Conservation (phyloP, 257 asterid genomes). For the Lycium ferocissimum region DNA sequence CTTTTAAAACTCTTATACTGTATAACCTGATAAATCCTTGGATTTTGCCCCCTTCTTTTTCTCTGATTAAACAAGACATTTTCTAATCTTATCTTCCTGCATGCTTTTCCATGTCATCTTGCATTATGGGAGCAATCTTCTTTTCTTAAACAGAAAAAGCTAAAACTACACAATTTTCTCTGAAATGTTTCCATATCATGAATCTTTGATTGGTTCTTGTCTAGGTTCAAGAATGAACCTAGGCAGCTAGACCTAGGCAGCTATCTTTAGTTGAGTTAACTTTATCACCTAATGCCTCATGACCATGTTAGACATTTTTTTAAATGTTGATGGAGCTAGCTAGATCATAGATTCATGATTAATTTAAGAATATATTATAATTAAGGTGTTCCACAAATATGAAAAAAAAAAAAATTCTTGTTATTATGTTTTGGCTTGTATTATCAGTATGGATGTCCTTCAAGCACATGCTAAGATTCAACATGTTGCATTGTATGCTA, state of each 20-base stretch:
- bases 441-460: neutral
- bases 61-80: neutral
- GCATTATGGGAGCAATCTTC: neutral
- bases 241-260: conserved; percentile 27
- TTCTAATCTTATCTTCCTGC: conserved; percentile 1
- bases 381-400: neutral
- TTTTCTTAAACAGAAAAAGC: neutral
- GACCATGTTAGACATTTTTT: neutral
- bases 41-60: neutral
- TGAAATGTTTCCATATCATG: conserved; percentile 22
- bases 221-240: conserved; percentile 45
- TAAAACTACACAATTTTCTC: conserved; percentile 7
- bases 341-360: neutral
- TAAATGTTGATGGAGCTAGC: neutral
- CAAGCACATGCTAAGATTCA: neutral
- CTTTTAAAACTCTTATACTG: neutral
- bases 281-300: neutral
- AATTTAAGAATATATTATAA: neutral
- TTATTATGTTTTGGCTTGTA: neutral
- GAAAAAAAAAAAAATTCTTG: neutral
- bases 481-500: neutral
- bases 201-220: conserved; percentile 38
- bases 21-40: neutral
- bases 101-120: conserved; percentile 3
- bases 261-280: neutral